Evolutionary conservation across 257 asterid genomes (phyloP), one percentile per base, ranked within the genome.

Genomic region (Voacanga thouarsii): DNA sequence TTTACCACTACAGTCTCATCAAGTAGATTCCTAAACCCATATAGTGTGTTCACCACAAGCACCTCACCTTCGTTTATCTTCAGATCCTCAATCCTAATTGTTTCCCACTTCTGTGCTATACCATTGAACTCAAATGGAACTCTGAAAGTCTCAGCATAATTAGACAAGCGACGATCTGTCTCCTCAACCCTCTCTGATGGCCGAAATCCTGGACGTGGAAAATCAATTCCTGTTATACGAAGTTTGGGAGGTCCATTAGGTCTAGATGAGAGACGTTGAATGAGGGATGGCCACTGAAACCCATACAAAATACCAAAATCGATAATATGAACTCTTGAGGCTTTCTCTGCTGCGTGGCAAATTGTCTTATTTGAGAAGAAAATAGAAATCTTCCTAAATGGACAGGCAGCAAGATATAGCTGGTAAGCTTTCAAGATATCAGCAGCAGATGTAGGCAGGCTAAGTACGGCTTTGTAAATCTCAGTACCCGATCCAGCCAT

Each of bases 221-320:
- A 76, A 80, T 84, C 90, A 59, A 86, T 83, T 51, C 90, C 90
- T 0, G 90, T 86, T 19, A 86, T 86, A n/a, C 88, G 86, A 33
- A 86, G 84, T 60, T 69, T 80, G 51, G 90, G 90, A 39, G 90
- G 88, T 4, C 90, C 90, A 69, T 82, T 85, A 0, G 78, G 71
- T 45, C 90, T 82, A 47, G 75, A 7, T 15, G 88, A 78, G 43
- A 86, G 86, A 49, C 85, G 85, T 71, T 86, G 90, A 59, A 86
- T 84, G 72, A 86, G 79, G 77, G 77, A 75, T 4, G 90, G 90
- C 90, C 90, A 86, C 67, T 86, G 90, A 70, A 86, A 86, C 63
- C 90, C 90, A 28, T 86, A 86, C 60, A 84, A 33, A 45, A 86
- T 80, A n/a, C 90, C 90, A 37, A 82, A 86, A 78, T 86, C 90